These are phyloP conservation scores for Ustilago loliicola DNA, from an alignment of 1,284 basidiomycete species.

Conservation along the genomic window DNA sequence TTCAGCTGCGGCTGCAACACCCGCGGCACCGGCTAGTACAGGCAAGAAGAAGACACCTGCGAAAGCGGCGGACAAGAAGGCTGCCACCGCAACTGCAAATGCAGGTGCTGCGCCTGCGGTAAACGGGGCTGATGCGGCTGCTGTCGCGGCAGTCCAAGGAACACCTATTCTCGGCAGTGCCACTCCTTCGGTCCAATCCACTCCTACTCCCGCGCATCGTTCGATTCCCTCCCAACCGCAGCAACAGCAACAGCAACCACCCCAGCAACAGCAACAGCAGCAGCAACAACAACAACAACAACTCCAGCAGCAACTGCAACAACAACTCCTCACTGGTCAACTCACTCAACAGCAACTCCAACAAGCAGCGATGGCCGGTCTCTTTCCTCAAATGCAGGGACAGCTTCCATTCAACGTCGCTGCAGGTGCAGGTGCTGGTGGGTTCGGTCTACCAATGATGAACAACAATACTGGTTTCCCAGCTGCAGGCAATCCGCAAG, in stretches of 20 bases:
- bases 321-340: neutral
- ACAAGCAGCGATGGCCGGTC: slow-evolving; percentile 32
- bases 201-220: slow-evolving; percentile 46
- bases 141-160: slow-evolving; percentile 17
- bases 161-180: slow-evolving; percentile 47
- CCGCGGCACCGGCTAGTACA: slow-evolving; percentile 24
- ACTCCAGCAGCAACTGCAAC: slow-evolving; percentile 30
- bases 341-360: slow-evolving; percentile 16
- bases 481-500: slow-evolving; percentile 26
- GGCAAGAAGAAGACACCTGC: slow-evolving; percentile 49
- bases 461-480: slow-evolving; percentile 29
- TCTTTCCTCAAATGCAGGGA: slow-evolving; percentile 26
- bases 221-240: slow-evolving; percentile 40
- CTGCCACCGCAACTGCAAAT: neutral
- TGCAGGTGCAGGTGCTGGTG: neutral
- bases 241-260: slow-evolving; percentile 17
- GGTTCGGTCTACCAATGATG: slow-evolving; percentile 43
- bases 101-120: slow-evolving; percentile 4
- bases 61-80: slow-evolving; percentile 46
- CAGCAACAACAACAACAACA: slow-evolving; percentile 20
- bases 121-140: slow-evolving; percentile 2
- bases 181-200: slow-evolving; percentile 45
- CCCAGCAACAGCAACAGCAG: slow-evolving; percentile 33
- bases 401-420: slow-evolving; percentile 20
- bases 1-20: slow-evolving; percentile 14